Evolutionary conservation across 202 grass and related monocot genomes (phyloP).

Genomic region (Schoenoplectus tabernaemontani): DNA sequence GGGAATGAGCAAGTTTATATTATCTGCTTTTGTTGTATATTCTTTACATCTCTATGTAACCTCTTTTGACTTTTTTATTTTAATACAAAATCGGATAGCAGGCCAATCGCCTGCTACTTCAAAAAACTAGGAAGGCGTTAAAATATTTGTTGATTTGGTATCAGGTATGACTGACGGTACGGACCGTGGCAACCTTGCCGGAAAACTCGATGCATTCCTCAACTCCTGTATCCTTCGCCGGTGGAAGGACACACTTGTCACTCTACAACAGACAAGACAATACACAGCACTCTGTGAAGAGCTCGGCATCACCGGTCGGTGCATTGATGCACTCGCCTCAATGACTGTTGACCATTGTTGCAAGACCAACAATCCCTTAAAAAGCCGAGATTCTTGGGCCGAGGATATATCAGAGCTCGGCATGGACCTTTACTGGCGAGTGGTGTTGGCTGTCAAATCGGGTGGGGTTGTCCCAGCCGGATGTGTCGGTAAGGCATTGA

Average conservation of each 20-base stretch:
- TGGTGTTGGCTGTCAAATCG: conserved; percentile 87
- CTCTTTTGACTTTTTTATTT: too few relatives aligned
- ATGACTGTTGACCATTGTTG: conserved; percentile 41
- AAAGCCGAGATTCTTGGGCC: conserved; percentile 52
- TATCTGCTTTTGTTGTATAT: too few relatives aligned
- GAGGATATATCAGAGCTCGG: conserved; percentile 64
- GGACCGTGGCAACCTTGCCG: conserved; percentile 70
- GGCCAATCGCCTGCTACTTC: too few relatives aligned
- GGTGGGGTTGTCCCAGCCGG: conserved; percentile 51
- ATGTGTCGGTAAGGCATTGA: conserved; percentile 72
- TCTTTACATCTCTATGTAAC: too few relatives aligned
- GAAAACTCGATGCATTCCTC: conserved; percentile 88
- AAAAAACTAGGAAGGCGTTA: neutral
- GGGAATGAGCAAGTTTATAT: too few relatives aligned
- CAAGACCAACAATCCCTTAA: neutral
- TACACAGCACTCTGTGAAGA: conserved; percentile 51
- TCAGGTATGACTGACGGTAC: conserved; percentile 66
- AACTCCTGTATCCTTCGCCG: conserved; percentile 84
- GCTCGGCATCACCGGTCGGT: conserved; percentile 68
- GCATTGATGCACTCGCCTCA: conserved; percentile 55
- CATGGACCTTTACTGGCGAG: conserved; percentile 84
- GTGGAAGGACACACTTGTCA: conserved; percentile 80
- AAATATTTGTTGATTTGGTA: conserved; percentile 1
- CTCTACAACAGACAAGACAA: conserved; percentile 66
- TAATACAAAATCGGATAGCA: too few relatives aligned